Evolutionary conservation across 768 basidiomycete species (phyloP), one percentile per base, ranked within the genome.

Genomic region (Mycena rebaudengoi): DNA sequence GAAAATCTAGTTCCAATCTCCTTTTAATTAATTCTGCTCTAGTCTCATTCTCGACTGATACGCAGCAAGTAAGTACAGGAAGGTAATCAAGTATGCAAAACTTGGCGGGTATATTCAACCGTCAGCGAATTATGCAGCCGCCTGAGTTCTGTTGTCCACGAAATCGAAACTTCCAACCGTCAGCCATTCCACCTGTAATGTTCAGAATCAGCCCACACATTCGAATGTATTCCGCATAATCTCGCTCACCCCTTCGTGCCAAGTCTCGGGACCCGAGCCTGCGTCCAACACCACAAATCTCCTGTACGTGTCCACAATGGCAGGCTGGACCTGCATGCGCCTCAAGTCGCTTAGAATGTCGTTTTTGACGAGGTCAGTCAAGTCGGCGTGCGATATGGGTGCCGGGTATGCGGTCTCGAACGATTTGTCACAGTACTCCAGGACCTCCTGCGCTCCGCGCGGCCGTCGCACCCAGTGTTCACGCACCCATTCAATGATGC

Each of bases 291-390:
- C 48, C 5, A 60, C 46, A 23, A 60, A 65, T 0, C 64, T 57
- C 2, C 64, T 57, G 23, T 65, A 65, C 1, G 29, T 16, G n/a
- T 41, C 21, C 2, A 43, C 16, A 8, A 50, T 2, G 5, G 29
- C 39, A 18, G 64, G 58, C 46, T 65, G 64, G 4, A 29, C 29
- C 46, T 65, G 64, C 58, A 60, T 30, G 6, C 58, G 52, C 10
- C 53, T 46, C 58, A 65, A 18, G n/a, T 65, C 58, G 13, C n/a
- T 41, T 2, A 43, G 20, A 12, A 65, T 8, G 28, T 49, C 53
- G 23, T 55, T 55, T 13, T 41, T 53, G 4, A 45, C 51, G n/a
- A 40, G 4, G 1, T 20, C 28, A 1, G 30, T 20, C 58, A 44
- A 55, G 3, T 7, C 8, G 11, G 7, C 32, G 20, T 26, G 45